Conservation (phyloP, 768 basidiomycete genomes). For the Tricholoma sp. region DNA sequence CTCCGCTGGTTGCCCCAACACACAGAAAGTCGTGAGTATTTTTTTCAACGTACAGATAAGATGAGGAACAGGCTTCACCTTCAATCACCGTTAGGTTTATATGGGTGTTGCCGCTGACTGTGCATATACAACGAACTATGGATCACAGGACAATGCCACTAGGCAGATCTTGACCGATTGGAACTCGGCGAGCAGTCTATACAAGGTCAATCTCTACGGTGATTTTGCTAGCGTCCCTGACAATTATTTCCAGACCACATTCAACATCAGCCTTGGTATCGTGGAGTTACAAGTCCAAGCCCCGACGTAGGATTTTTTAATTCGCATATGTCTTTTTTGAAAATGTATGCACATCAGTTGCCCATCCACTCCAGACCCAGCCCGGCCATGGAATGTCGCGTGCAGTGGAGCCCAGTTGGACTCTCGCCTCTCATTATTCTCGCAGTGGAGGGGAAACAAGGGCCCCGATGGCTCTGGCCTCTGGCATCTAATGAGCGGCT, state of each 20-base stretch:
- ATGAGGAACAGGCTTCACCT: neutral
- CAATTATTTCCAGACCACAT: slow-evolving; percentile 44
- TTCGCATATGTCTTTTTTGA: neutral
- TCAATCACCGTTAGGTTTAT: slow-evolving; percentile 39
- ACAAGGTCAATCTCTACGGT: slow-evolving; percentile 43
- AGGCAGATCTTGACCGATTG: slow-evolving; percentile 71
- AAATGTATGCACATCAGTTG: slow-evolving; percentile 38
- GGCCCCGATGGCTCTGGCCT: slow-evolving; percentile 73
- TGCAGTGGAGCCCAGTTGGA: slow-evolving; percentile 60
- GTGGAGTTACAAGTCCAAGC: slow-evolving; percentile 73
- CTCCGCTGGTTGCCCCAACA: slow-evolving; percentile 64
- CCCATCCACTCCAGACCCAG: slow-evolving; percentile 46
- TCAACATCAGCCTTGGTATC: slow-evolving; percentile 83
- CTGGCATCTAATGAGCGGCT: slow-evolving; percentile 87
- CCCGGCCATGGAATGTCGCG: slow-evolving; percentile 70
- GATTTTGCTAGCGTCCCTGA: neutral
- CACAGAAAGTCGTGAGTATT: slow-evolving; percentile 59
- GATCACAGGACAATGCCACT: slow-evolving; percentile 60
- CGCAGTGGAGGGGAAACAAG: slow-evolving; percentile 73
- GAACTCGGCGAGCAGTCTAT: slow-evolving; percentile 74
- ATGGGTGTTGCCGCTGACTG: slow-evolving; percentile 91
- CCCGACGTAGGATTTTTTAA: slow-evolving; percentile 30
- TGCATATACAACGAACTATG: slow-evolving; percentile 64
- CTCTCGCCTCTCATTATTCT: slow-evolving; percentile 71
- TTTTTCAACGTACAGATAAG: neutral